Conservation (phyloP, 495 filamentous ascomycete species). For the Copromyces sp. region DNA sequence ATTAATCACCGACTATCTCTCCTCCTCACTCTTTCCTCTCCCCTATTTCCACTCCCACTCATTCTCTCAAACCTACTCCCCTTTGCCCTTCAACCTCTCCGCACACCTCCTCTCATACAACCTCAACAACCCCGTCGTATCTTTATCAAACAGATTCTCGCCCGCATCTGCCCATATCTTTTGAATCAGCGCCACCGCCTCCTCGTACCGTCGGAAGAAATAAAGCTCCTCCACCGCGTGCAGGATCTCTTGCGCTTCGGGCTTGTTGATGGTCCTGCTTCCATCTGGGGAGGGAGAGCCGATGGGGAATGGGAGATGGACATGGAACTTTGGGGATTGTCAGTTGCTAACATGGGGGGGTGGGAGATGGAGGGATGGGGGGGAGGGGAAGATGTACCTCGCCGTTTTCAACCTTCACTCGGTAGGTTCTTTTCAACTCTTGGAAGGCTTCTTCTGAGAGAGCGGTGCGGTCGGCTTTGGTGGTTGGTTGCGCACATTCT, state of each 20-base stretch:
- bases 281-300: neutral
- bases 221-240: slow-evolving; percentile 50
- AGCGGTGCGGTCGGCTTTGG: slow-evolving; percentile 27
- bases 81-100: slow-evolving; percentile 4
- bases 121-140: slow-evolving; percentile 23
- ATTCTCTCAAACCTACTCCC: neutral
- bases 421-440: slow-evolving; percentile 25
- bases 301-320: slow-evolving; percentile 20
- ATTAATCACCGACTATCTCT: neutral
- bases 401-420: slow-evolving; percentile 36
- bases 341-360: no score
- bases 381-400: slow-evolving; percentile 19
- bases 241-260: slow-evolving; percentile 35
- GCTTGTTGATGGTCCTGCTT: slow-evolving; percentile 20
- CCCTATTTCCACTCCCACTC: neutral
- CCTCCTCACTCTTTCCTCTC: neutral
- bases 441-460: slow-evolving; percentile 36
- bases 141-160: slow-evolving; percentile 22
- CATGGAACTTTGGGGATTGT: neutral
- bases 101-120: slow-evolving; percentile 28
- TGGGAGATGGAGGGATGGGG: no score
- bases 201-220: slow-evolving; percentile 38
- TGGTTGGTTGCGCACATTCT: neutral
- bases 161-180: slow-evolving; percentile 20
- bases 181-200: slow-evolving; percentile 28